Evolutionary conservation across 1,284 basidiomycete genomes (phyloP), one percentile per base, ranked within the genome.

Genomic region (Marasmius oreades): DNA sequence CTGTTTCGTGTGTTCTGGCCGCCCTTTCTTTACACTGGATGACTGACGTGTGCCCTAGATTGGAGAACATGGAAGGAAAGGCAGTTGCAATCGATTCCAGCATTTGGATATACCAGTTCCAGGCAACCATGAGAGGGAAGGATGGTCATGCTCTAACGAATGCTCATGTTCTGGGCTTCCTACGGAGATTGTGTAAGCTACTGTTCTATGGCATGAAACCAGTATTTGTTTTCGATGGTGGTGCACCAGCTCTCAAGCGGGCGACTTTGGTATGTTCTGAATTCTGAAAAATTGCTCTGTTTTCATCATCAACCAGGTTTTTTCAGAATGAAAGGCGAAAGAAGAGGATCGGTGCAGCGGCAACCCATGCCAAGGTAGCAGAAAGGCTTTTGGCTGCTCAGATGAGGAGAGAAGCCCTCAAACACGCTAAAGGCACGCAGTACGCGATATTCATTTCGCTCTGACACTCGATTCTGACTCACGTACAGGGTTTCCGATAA

Each of bases 21-120:
- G 31, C 34, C 54, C 23, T 22, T 45, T 24, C 45, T 55, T 58
- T 54, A 28, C 45, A 46, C 57, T 52, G 46, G 33, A 23, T 43
- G 55, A 55, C 46, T 59, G 42, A 62, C 31, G 48, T 36, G 26
- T 39, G 12, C 22, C 43, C 24, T 69, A 95, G 92, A 69, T 78
- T 97, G 55, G 95, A 98, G 73, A 93, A 90, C 1, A 82, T 95
- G 70, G 93, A 95, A 66, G 92, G 93, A 24, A 95, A 94, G 69
- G 76, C 85, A 3, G 84, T 98, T 74, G 95, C 95, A 0, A 98
- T 99, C 62, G 97, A 99, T 74, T 98, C 95, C 2, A 98, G 94
- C 62, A 98, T 99, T 63, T 99, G 97, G 97, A 88, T 99, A 59
- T 99, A 99, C 66, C 90, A 98, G 74, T 98, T 98, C 67, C 95